Conservation (phyloP, 2,329 filamentous ascomycete species). For the Calycina herbarum region DNA sequence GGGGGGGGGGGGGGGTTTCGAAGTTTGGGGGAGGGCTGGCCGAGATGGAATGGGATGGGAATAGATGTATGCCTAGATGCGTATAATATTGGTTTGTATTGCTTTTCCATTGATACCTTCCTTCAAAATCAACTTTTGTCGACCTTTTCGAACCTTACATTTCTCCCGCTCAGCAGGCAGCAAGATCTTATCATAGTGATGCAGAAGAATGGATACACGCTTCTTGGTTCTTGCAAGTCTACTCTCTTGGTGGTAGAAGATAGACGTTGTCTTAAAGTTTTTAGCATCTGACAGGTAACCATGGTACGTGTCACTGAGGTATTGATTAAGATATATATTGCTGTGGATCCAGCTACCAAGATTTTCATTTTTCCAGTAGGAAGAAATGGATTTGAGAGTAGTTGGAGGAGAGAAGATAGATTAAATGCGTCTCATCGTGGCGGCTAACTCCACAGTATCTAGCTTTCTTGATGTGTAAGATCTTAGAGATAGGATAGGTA, state of each 20-base stretch:
- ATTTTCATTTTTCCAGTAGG: not conserved
- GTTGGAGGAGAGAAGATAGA: not conserved
- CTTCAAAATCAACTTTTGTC: not conserved
- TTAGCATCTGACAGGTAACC: not conserved
- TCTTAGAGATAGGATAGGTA: no score
- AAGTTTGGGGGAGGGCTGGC: not conserved
- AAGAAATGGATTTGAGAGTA: not conserved
- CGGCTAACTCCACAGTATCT: no score
- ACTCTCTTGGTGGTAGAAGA: not conserved
- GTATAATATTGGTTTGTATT: not conserved
- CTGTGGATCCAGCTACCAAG: not conserved
- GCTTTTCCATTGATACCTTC: not conserved
- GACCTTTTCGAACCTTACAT: not conserved
- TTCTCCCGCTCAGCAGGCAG: not conserved
- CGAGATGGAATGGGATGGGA: not conserved
- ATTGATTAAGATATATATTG: not conserved
- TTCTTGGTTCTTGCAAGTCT: not conserved
- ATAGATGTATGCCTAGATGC: not conserved
- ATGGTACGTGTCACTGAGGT: slow-evolving; percentile 1
- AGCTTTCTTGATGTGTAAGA: no score
- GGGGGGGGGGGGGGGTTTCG: not conserved
- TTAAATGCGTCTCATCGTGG: not conserved
- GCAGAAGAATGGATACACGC: not conserved
- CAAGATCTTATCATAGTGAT: not conserved
- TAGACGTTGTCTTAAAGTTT: not conserved